A percentile compares a stretch with the other conserved stretches of the same genome.
Conservation (phyloP, 75 land plant genomes). For the Cryptomeria japonica region DNA sequence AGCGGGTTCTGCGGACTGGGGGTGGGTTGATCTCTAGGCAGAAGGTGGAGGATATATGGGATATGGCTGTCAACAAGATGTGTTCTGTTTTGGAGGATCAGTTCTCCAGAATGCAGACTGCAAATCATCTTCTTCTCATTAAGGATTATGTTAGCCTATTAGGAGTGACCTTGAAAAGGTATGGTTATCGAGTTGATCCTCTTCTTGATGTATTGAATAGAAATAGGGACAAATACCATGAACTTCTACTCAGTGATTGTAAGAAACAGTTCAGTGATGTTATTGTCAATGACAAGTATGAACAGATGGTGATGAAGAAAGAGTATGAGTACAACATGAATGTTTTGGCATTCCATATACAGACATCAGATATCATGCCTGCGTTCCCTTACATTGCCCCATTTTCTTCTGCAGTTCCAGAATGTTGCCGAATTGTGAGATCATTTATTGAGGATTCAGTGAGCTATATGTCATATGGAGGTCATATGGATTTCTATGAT, state of each 20-base stretch:
- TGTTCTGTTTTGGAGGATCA: slow-evolving; percentile 91
- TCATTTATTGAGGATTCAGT: slow-evolving; percentile 96
- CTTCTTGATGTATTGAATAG: slow-evolving; percentile 86
- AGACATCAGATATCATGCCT: slow-evolving; percentile 77
- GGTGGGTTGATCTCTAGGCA: slow-evolving; percentile 68
- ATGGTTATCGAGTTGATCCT: slow-evolving; percentile 83
- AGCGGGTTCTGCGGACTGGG: slow-evolving; percentile 80
- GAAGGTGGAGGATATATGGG: slow-evolving; percentile 91
- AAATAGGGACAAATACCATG: slow-evolving; percentile 95
- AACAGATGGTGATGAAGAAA: slow-evolving; percentile 97
- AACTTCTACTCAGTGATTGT: slow-evolving; percentile 86
- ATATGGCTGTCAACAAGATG: slow-evolving; percentile 88
- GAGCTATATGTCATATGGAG: slow-evolving; percentile 90
- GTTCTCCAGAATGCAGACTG: slow-evolving; percentile 94
- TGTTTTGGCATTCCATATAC: slow-evolving; percentile 85
- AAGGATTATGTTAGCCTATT: slow-evolving; percentile 97
- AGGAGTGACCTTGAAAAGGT: slow-evolving; percentile 81
- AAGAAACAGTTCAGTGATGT: slow-evolving; percentile 66
- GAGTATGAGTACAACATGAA: slow-evolving; percentile 97
- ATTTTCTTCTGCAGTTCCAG: slow-evolving; percentile 94
- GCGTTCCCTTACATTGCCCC: slow-evolving; percentile 98
- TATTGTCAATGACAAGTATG: slow-evolving; percentile 86
- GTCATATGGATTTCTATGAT: slow-evolving; percentile 87
- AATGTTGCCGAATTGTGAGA: slow-evolving; percentile 84
- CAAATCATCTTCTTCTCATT: slow-evolving; percentile 86